phyloP scores from a whole-genome alignment of 495 filamentous ascomycete genomes.

The Lichina pygmaea region DNA sequence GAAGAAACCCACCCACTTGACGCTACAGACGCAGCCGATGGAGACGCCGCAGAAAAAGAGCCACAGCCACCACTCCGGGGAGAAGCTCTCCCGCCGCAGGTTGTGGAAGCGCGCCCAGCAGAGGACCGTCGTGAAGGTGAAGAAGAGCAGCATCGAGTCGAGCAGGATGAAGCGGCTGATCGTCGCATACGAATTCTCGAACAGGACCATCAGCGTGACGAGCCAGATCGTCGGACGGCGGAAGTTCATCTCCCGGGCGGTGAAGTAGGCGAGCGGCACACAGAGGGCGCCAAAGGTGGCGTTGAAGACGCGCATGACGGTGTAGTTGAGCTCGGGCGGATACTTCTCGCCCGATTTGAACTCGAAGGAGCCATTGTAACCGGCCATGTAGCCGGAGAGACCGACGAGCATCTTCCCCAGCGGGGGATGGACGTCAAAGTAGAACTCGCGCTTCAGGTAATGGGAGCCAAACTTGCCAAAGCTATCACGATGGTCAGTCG shows the following conservation, averaged over 20 bases:
- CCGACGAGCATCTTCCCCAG: constrained; percentile 96
- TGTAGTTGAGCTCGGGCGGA: constrained; percentile 81
- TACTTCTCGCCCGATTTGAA: constrained; percentile 97
- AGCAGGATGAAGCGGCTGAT: constrained; percentile 95
- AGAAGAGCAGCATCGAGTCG: constrained; percentile 94
- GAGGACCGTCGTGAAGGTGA: constrained; percentile 85
- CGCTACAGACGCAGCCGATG: constrained; percentile 91
- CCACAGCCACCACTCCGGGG: constrained; percentile 76
- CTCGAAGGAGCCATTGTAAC: constrained; percentile 98
- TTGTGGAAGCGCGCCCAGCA: constrained; percentile 93
- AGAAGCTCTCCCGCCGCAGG: constrained; percentile 59
- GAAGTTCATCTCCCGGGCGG: constrained; percentile 70
- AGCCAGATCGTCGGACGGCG: constrained; percentile 74
- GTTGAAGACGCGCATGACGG: constrained; percentile 97
- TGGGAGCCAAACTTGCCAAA: constrained; percentile 99
- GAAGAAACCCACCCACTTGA: constrained; percentile 94
- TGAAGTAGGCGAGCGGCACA: constrained; percentile 85
- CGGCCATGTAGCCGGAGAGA: constrained; percentile 78
- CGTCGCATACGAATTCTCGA: constrained; percentile 95
- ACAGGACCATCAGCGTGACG: constrained; percentile 86
- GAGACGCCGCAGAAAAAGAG: constrained; percentile 73
- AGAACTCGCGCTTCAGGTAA: constrained; percentile 95
- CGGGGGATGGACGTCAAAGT: constrained; percentile 96
- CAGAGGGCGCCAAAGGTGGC: constrained; percentile 79
- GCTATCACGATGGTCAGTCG: constrained; percentile 19